phyloP scores from a whole-genome alignment of 306 rosid genomes.

The Cicer bijugum region DNA sequence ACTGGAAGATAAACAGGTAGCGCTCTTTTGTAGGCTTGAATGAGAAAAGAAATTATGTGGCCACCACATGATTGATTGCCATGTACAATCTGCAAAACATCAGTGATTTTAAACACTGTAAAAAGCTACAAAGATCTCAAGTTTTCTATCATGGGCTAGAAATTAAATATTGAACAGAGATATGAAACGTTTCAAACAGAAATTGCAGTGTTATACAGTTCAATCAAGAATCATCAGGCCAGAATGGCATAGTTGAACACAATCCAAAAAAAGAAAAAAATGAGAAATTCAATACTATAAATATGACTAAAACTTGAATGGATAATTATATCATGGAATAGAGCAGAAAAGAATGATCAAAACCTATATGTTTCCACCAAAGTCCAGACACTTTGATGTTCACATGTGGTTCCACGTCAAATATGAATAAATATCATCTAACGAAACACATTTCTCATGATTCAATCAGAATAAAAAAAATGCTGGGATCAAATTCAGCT shows the following conservation, averaged over 20 bases:
- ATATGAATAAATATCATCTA: constrained; percentile 16
- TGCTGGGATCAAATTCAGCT: constrained; percentile 29
- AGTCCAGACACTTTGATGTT: constrained; percentile 7
- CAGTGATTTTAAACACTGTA: constrained; percentile 21
- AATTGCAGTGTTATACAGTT: constrained; percentile 19
- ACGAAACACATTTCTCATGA: background rate
- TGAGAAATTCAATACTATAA: constrained; percentile 12
- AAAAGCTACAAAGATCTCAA: constrained; percentile 29
- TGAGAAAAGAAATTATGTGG: constrained; percentile 72
- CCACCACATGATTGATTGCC: constrained; percentile 79
- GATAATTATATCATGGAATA: constrained; percentile 7
- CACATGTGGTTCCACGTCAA: constrained; percentile 38
- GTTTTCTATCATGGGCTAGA: background rate
- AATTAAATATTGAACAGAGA: constrained; percentile 31
- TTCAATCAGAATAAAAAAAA: constrained; percentile 34
- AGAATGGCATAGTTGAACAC: constrained; percentile 32
- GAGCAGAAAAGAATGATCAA: constrained; percentile 10
- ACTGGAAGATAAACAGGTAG: constrained; percentile 95
- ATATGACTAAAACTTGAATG: constrained; percentile 30
- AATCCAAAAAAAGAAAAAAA: background rate
- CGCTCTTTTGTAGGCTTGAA: constrained; percentile 91
- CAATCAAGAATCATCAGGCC: constrained; percentile 23
- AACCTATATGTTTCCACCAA: constrained; percentile 1
- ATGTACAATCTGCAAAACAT: constrained; percentile 80
- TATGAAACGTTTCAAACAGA: constrained; percentile 23